These are phyloP conservation scores for Nicotiana benthamiana DNA, from an alignment of 257 asterid species.

Conservation along the genomic window DNA sequence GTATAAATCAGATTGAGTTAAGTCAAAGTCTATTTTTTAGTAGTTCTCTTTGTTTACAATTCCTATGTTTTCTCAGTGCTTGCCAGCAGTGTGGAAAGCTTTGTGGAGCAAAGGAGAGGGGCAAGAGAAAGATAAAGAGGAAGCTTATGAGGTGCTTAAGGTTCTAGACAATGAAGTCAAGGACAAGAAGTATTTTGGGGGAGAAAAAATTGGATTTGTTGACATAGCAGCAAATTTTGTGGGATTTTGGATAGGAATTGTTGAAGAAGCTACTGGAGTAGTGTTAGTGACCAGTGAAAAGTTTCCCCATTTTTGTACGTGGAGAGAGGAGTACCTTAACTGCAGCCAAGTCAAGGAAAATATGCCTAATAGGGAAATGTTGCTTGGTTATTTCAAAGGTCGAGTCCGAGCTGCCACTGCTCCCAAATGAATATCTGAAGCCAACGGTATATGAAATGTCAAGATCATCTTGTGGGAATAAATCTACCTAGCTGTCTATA, in stretches of 20 bases:
- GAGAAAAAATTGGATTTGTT: conserved; percentile 34
- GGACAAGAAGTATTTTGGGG: conserved; percentile 48
- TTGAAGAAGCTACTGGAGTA: conserved; percentile 21
- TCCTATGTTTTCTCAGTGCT: conserved; percentile 6
- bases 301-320: conserved; percentile 28
- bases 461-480: not conserved
- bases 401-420: not conserved
- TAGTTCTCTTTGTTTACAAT: no score
- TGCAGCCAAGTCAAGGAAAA: conserved; percentile 24
- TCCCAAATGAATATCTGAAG: not conserved
- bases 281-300: conserved; percentile 29
- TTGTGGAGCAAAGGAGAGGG: conserved; percentile 28
- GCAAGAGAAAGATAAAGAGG: conserved; percentile 39
- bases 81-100: conserved; percentile 19
- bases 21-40: no score
- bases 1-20: no score
- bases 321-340: conserved; percentile 20
- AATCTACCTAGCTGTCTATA: not conserved
- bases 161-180: conserved; percentile 29
- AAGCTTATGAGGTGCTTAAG: conserved; percentile 23
- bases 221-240: conserved; percentile 30
- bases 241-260: conserved; percentile 20
- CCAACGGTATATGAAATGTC: not conserved
- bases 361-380: conserved; percentile 27
- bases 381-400: conserved; percentile 4